phyloP scores from a whole-genome alignment of 768 basidiomycete genomes.

The Cystofilobasidium capitatum region DNA sequence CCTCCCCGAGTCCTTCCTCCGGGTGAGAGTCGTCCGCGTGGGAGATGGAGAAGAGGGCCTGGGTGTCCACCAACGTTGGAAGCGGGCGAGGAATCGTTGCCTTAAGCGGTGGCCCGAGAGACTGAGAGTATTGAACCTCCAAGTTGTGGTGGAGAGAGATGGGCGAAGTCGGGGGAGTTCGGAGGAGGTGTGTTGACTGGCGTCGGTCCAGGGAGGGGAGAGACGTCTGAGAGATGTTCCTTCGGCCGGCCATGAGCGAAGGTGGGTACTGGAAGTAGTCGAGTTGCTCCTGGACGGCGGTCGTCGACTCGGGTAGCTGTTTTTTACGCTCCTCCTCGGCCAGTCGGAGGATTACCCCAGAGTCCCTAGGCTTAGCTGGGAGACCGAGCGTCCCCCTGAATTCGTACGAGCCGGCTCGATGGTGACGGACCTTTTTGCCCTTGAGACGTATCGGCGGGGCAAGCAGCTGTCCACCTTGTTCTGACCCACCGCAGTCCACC shows the following conservation, averaged over 20 bases:
- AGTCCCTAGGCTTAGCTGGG: background rate
- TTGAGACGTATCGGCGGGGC: conserved; percentile 6
- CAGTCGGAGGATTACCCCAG: too few species aligned
- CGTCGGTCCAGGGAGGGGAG: conserved; percentile 2
- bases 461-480: background rate
- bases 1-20: background rate
- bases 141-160: background rate
- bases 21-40: background rate
- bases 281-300: background rate
- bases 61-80: conserved; percentile 10
- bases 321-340: too few species aligned
- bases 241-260: background rate
- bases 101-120: conserved; percentile 3
- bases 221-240: background rate
- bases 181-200: background rate
- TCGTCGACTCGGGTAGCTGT: background rate
- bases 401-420: conserved; percentile 2
- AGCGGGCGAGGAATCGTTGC: conserved; percentile 5
- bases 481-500: background rate
- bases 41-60: conserved; percentile 16
- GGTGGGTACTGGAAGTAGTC: conserved; percentile 8
- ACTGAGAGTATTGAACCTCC: background rate
- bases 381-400: background rate
- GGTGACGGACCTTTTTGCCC: conserved; percentile 15
- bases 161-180: background rate